Base-by-base conservation (phyloP, 1,284 basidiomycete species). In the Quambalaria eucalypti region DNA sequence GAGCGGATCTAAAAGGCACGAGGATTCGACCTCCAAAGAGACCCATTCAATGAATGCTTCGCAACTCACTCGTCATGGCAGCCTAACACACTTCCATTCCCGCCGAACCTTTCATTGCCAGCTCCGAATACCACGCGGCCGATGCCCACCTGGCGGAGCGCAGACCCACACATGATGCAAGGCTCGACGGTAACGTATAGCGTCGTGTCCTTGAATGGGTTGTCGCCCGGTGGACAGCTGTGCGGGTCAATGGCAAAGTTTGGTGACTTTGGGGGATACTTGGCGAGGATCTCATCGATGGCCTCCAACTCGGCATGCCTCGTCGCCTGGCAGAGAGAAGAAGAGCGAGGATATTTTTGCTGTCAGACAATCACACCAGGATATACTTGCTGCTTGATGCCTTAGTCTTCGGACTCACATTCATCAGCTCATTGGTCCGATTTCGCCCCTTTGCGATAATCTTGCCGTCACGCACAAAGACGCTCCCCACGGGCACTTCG, bases 101-200 rank as follows among this genome's bases (percentile, higher is more conserved):
- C 95, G 5, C 95, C 95, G 67, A 99, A 99, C 52, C 92, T 83
- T 67, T 97, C 93, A 76, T 99, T 98, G 19, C 84, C 88, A 68
- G 90, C 95, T 1, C 95, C 95, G 74, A 90, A 97, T 56, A 86
- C 88, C 2, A 97, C 93, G 56, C 86, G 82, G 55, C 84, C 83
- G 70, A 99, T 91, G 6, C 93, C 92, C 58, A 93, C 79, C 77
- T 98, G 93, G 50, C 93, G 82, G 47, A 98, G 81, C 4, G 93
- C 95, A 28, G 88, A 89, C 4, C 91, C 90, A 66, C 95, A 99
- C 95, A 99, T 98, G 72, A 98, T 90, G 77, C 95, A 99, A 0
- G 95, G 95, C 78, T 99, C 95, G 52, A 99, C 92, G 0, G 95
- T 98, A 52, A 98, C 95, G 76, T 98, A 99, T 19, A 98, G 83